Evolutionary conservation across 2,329 filamentous ascomycete species (phyloP).

Genomic region (Fonsecaea erecta): DNA sequence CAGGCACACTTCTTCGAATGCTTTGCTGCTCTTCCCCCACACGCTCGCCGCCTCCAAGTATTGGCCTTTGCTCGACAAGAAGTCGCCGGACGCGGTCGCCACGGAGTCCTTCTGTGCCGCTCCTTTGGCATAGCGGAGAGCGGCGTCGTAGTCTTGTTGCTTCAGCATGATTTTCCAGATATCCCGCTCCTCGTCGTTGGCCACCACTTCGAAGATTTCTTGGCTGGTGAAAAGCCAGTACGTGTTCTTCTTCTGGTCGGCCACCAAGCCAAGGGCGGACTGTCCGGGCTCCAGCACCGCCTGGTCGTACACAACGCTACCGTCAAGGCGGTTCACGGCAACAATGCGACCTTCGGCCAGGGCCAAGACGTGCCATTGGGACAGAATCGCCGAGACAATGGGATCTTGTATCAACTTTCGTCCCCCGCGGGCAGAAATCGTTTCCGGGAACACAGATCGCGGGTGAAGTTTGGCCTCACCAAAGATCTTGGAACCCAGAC

Average conservation of each 20-base stretch:
- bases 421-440: constrained; percentile 67
- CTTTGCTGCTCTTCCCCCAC: constrained; percentile 94
- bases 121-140: constrained; percentile 81
- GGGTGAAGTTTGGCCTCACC: constrained; percentile 77
- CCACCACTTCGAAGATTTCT: constrained; percentile 92
- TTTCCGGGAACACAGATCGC: constrained; percentile 71
- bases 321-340: constrained; percentile 84
- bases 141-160: constrained; percentile 84
- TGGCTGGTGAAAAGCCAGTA: constrained; percentile 93
- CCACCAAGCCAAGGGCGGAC: constrained; percentile 78
- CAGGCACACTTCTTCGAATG: constrained; percentile 93
- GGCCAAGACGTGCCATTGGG: constrained; percentile 89
- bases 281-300: constrained; percentile 80
- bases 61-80: constrained; percentile 78
- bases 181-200: constrained; percentile 86
- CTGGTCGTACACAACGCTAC: constrained; percentile 85
- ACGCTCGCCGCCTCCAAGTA: constrained; percentile 85
- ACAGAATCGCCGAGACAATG: constrained; percentile 79
- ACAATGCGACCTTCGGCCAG: constrained; percentile 82
- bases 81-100: constrained; percentile 88
- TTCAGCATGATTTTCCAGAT: constrained; percentile 94
- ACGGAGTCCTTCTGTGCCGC: constrained; percentile 85
- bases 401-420: constrained; percentile 70
- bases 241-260: constrained; percentile 92
- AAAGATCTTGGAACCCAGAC: constrained; percentile 75